Evolutionary conservation across 768 basidiomycete genomes (phyloP), one percentile per base, ranked within the genome.

Genomic region (Cystobasidium onofrii): DNA sequence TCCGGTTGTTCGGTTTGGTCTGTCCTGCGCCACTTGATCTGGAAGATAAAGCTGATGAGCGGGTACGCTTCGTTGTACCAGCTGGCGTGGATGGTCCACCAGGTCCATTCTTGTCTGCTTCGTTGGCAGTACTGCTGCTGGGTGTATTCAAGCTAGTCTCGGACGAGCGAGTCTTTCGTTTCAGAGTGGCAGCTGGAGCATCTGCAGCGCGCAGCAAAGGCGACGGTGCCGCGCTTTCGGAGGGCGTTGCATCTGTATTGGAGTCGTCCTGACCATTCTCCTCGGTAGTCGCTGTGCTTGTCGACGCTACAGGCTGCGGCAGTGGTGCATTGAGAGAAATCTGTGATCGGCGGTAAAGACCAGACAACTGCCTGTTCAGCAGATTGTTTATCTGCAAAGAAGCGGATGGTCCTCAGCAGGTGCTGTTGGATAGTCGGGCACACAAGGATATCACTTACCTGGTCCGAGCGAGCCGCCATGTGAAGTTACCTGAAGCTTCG

Each of bases 271-370:
- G 25, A 34, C 12, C 57, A 29, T 23, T 60, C 23, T 46, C 65
- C 7, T 33, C 65, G 25, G 31, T 50, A 17, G 31, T 6, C 7
- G 63, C 43, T 10, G 12, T 50, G 50, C 65, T 67, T 20, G 65
- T 67, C 23, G 65, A 67, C 1, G 65, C 65, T 52, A 67, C 65
- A 10, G 65, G 41, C 50, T 64, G 63, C 20, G 20, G 65, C 25
- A 67, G 23, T 18, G 65, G 65, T 33, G 65, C 31, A 52, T 67
- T 67, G 29, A 67, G 50, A 67, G 65, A 67, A 67, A 67, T 67
- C 65, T 67, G 65, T 52, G 65, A 67, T 50, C 65, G 65, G 34
- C 65, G 65, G 50, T 67, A 67, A 43, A 67, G 50, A 33, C 65
- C 50, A 25, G 65, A 67, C 31, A 67, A 17, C 44, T 67, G 65